A percentile compares a stretch with the other conserved stretches of the same genome.
Conservation (phyloP, 495 filamentous ascomycete genomes). For the Aspergillus sparsus region DNA sequence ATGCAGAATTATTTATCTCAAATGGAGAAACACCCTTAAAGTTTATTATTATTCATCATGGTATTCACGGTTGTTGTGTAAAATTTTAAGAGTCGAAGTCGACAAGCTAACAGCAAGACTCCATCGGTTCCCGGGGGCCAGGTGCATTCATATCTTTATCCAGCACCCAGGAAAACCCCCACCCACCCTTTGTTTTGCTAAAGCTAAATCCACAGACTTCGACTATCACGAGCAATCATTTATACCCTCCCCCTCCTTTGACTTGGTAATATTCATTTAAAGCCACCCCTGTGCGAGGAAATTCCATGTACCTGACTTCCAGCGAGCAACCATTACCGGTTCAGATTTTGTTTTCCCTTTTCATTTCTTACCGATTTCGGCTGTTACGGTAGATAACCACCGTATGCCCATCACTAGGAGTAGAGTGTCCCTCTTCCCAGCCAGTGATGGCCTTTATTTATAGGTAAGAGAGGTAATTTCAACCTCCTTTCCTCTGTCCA, state of each 20-base stretch:
- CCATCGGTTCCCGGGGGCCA: background rate
- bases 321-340: background rate
- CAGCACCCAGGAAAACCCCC: background rate
- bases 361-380: background rate
- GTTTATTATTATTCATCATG: background rate
- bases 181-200: background rate
- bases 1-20: no score
- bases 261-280: background rate
- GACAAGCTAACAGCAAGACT: background rate
- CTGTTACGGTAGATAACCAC: background rate
- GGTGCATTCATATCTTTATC: background rate
- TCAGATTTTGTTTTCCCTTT: background rate
- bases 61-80: background rate
- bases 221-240: background rate
- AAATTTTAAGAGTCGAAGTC: background rate
- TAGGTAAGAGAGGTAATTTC: slow-evolving; percentile 8
- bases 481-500: slow-evolving; percentile 36
- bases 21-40: no score
- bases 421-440: background rate
- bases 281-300: background rate
- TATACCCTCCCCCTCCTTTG: background rate
- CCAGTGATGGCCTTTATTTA: slow-evolving; percentile 3
- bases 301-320: background rate
- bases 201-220: slow-evolving; percentile 3
- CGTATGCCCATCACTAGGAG: background rate